phyloP scores from a whole-genome alignment of 768 basidiomycete species.

The Lepiota venenata region DNA sequence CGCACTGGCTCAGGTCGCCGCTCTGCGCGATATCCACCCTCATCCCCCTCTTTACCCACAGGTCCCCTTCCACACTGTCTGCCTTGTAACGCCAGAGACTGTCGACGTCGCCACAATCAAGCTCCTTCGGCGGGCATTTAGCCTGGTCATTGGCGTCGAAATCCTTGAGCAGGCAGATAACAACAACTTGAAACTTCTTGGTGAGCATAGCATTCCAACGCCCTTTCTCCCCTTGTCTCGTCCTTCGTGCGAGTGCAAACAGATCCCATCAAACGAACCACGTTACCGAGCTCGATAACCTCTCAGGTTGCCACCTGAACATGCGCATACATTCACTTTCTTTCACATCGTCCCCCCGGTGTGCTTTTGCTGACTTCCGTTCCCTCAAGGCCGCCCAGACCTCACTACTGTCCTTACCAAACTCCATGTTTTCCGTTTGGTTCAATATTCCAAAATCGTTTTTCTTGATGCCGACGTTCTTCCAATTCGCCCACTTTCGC shows the following conservation, averaged over 20 bases:
- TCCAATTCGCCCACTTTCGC: slow-evolving; percentile 83
- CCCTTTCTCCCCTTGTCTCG: not conserved
- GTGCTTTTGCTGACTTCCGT: not conserved
- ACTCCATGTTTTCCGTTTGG: slow-evolving; percentile 91
- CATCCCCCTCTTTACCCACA: slow-evolving; percentile 52
- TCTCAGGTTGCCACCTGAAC: not conserved
- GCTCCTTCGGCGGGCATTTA: slow-evolving; percentile 73
- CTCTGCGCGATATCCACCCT: slow-evolving; percentile 78
- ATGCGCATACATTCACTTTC: not conserved
- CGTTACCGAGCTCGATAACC: slow-evolving; percentile 1
- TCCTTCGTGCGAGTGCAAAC: not conserved
- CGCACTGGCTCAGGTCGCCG: slow-evolving; percentile 81
- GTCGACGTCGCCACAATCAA: slow-evolving; percentile 82
- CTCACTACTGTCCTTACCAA: slow-evolving; percentile 94
- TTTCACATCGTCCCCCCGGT: not conserved
- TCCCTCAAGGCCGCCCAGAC: slow-evolving; percentile 80
- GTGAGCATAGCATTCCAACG: slow-evolving; percentile 43
- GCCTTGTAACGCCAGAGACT: slow-evolving; percentile 92
- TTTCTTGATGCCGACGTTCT: slow-evolving; percentile 94
- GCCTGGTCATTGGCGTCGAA: slow-evolving; percentile 91
- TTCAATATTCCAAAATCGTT: slow-evolving; percentile 80
- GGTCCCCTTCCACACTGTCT: slow-evolving; percentile 77
- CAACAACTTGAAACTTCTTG: slow-evolving; percentile 73
- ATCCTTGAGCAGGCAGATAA: slow-evolving; percentile 69
- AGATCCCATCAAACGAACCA: slow-evolving; percentile 1